Evolutionary conservation across 2,329 filamentous ascomycete species (phyloP).

Genomic region (Fusarium oligoseptatum): DNA sequence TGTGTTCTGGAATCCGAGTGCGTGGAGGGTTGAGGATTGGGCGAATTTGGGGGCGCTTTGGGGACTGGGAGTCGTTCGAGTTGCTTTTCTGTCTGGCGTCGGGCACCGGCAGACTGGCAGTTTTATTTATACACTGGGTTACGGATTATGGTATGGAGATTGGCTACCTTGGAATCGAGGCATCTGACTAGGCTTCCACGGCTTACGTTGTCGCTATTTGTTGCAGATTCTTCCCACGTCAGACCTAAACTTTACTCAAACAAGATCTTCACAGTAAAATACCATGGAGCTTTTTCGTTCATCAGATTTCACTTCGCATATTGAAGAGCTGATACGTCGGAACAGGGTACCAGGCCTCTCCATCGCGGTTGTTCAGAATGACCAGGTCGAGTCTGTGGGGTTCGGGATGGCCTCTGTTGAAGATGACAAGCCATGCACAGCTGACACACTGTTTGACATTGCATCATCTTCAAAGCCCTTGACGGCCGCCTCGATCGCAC

Average conservation of each 20-base stretch:
- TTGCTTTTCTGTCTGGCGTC: conserved; percentile 31
- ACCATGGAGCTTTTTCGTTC: conserved; percentile 1
- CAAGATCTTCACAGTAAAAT: not conserved
- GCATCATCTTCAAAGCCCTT: conserved; percentile 22
- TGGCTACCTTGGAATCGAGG: not conserved
- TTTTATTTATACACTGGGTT: not conserved
- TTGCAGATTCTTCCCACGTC: not conserved
- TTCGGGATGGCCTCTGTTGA: not conserved
- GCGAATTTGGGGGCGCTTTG: conserved; percentile 33
- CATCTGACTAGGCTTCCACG: not conserved
- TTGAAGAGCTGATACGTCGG: not conserved
- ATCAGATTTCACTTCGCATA: not conserved
- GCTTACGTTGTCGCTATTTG: not conserved
- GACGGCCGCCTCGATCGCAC: not conserved
- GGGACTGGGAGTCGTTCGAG: conserved; percentile 27
- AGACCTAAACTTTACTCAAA: not conserved
- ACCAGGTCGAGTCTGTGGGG: not conserved
- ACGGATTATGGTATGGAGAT: not conserved
- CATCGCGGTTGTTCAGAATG: not conserved
- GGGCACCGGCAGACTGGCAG: conserved; percentile 1
- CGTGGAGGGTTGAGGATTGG: conserved; percentile 40
- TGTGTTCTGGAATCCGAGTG: conserved; percentile 22
- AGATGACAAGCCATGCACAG: not conserved
- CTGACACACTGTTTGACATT: conserved; percentile 23
- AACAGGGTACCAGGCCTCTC: conserved; percentile 19